Conservation (phyloP, 2,329 filamentous ascomycete genomes). For the Waltergamsia citrina region DNA sequence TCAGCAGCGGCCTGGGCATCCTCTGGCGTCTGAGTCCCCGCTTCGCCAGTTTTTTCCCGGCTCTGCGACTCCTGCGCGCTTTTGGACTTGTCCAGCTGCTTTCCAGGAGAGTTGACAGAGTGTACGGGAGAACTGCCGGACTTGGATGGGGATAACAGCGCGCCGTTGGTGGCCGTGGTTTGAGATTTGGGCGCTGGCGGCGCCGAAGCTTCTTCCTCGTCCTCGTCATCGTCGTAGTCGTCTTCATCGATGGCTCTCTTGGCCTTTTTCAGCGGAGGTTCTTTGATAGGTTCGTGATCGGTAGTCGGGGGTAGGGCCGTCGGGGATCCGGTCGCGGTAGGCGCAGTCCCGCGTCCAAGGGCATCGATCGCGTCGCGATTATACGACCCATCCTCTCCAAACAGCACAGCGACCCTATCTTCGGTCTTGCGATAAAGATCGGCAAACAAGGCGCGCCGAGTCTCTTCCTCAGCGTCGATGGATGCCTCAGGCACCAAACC, state of each 20-base stretch:
- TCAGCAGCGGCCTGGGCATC: slow-evolving; percentile 86
- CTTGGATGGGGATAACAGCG: slow-evolving; percentile 60
- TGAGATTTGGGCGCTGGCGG: slow-evolving; percentile 39
- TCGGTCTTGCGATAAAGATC: slow-evolving; percentile 71
- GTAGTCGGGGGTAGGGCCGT: slow-evolving; percentile 42
- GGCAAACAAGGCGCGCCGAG: slow-evolving; percentile 63
- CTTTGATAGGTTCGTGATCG: slow-evolving; percentile 47
- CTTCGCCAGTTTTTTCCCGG: slow-evolving; percentile 64
- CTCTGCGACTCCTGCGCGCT: slow-evolving; percentile 36
- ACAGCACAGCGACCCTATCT: slow-evolving; percentile 67
- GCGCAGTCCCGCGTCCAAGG: slow-evolving; percentile 31
- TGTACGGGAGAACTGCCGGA: slow-evolving; percentile 58
- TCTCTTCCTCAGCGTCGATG: slow-evolving; percentile 55
- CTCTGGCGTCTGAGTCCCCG: slow-evolving; percentile 87
- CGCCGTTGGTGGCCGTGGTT: slow-evolving; percentile 38
- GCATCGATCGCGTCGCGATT: slow-evolving; percentile 43
- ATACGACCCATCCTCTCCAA: slow-evolving; percentile 47
- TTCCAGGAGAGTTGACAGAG: slow-evolving; percentile 52
- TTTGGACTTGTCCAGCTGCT: slow-evolving; percentile 43
- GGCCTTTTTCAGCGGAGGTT: slow-evolving; percentile 62
- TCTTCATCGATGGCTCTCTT: slow-evolving; percentile 75
- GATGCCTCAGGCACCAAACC: slow-evolving; percentile 42
- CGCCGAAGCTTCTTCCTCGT: slow-evolving; percentile 56
- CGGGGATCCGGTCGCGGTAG: slow-evolving; percentile 14
- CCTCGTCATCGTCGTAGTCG: slow-evolving; percentile 79